phyloP scores from a whole-genome alignment of 371 early-diverging fungal species.

The Lichtheimia ramosa region DNA sequence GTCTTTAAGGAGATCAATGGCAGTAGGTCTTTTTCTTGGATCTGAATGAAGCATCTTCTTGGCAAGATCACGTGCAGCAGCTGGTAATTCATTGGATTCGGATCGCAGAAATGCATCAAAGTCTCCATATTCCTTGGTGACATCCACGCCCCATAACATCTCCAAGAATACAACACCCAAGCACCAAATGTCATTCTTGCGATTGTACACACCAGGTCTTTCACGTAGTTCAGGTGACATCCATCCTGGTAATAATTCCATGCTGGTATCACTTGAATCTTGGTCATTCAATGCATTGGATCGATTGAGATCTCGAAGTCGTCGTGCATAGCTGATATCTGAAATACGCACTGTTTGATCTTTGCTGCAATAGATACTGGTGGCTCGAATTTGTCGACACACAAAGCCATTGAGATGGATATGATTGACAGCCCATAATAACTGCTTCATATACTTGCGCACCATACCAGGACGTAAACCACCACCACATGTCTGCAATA shows the following conservation, averaged over 20 bases:
- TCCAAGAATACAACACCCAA: conserved; percentile 70
- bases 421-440: conserved; percentile 57
- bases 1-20: conserved; percentile 68
- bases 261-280: conserved; percentile 30
- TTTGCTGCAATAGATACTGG: conserved; percentile 37
- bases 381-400: conserved; percentile 53
- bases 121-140: conserved; percentile 53
- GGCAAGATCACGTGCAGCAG: conserved; percentile 48
- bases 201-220: conserved; percentile 55
- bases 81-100: conserved; percentile 46
- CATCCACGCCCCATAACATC: conserved; percentile 72
- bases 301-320: conserved; percentile 50
- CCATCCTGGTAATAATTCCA: conserved; percentile 35
- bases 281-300: conserved; percentile 39
- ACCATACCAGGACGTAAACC: conserved; percentile 47
- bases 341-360: conserved; percentile 43
- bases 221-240: conserved; percentile 61
- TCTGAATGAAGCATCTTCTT: conserved; percentile 60
- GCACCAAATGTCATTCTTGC: conserved; percentile 82
- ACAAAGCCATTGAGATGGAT: conserved; percentile 60
- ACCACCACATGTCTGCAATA: conserved; percentile 51
- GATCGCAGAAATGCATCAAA: conserved; percentile 58
- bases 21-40: conserved; percentile 65
- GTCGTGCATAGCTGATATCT: conserved; percentile 46
- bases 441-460: conserved; percentile 59